A percentile compares a stretch with the other conserved stretches of the same genome.
Evolutionary conservation across 495 filamentous ascomycete species (phyloP).

Genomic region (Platismatia glauca): DNA sequence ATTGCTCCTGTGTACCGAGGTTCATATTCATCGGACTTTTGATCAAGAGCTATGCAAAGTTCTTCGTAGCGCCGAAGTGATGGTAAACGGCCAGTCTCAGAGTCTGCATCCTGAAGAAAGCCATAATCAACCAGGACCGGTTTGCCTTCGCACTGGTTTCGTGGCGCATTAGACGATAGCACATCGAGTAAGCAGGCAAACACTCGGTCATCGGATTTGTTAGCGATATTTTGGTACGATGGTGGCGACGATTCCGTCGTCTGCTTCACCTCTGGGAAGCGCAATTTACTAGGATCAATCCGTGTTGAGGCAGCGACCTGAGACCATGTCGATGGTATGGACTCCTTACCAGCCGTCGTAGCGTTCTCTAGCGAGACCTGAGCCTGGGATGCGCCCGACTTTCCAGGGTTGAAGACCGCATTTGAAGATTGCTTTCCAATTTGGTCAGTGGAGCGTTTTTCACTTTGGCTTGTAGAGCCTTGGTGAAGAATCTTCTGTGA

Average conservation of each 20-base stretch:
- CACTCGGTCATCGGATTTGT: slow-evolving; percentile 20
- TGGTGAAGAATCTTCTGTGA: slow-evolving; percentile 46
- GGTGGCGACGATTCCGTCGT: slow-evolving; percentile 19
- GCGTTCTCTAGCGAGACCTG: not conserved
- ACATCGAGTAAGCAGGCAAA: slow-evolving; percentile 17
- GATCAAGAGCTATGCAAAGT: slow-evolving; percentile 45
- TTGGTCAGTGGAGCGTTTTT: slow-evolving; percentile 15
- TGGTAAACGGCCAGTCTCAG: slow-evolving; percentile 52
- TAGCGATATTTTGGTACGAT: slow-evolving; percentile 22
- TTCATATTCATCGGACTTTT: slow-evolving; percentile 42
- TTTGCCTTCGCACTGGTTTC: not conserved
- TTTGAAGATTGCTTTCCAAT: slow-evolving; percentile 30
- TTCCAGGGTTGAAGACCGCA: not conserved
- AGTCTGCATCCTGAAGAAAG: slow-evolving; percentile 53
- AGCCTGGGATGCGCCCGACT: not conserved
- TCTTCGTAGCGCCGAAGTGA: slow-evolving; percentile 56
- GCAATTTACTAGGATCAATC: slow-evolving; percentile 17
- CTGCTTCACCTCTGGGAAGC: slow-evolving; percentile 12
- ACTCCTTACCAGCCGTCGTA: not conserved
- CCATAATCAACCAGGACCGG: slow-evolving; percentile 63
- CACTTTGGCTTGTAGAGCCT: slow-evolving; percentile 8
- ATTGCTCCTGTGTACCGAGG: slow-evolving; percentile 52
- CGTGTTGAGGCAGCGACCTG: slow-evolving; percentile 14
- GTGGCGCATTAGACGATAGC: not conserved
- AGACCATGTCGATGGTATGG: not conserved